These are phyloP conservation scores for Udeniomyces megalosporus DNA, from an alignment of 768 basidiomycete species.

Conservation along the genomic window DNA sequence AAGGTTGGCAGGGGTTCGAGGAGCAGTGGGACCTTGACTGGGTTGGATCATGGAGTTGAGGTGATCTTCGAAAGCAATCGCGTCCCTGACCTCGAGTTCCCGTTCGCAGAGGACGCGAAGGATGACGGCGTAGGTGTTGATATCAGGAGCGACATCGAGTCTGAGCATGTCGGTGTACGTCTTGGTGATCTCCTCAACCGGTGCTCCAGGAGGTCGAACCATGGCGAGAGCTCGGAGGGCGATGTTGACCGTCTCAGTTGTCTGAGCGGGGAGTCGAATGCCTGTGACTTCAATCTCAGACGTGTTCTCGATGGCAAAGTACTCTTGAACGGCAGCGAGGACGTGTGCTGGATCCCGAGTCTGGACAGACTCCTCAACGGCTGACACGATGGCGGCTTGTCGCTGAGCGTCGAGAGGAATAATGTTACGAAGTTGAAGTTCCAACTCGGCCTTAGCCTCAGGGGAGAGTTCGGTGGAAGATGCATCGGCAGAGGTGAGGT, in stretches of 20 bases:
- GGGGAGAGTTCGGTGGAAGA: too few species aligned
- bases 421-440: neutral
- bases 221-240: constrained; percentile 41
- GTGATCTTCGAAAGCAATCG: neutral
- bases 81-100: constrained; percentile 43
- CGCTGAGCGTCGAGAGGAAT: neutral
- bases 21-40: neutral
- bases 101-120: constrained; percentile 49
- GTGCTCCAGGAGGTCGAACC: constrained; percentile 34
- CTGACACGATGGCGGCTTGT: neutral
- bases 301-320: neutral
- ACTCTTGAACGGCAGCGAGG: neutral
- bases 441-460: too few species aligned
- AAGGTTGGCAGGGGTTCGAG: constrained; percentile 1
- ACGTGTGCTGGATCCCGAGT: neutral
- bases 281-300: neutral
- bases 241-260: constrained; percentile 43
- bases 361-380: neutral
- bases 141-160: constrained; percentile 45
- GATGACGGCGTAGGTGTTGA: constrained; percentile 44
- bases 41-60: neutral
- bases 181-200: constrained; percentile 43
- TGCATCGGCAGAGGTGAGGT: too few species aligned
- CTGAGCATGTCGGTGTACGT: constrained; percentile 59
- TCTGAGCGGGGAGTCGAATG: neutral